Evolutionary conservation across 257 asterid genomes (phyloP).

Genomic region (Solanum tarapatanum): DNA sequence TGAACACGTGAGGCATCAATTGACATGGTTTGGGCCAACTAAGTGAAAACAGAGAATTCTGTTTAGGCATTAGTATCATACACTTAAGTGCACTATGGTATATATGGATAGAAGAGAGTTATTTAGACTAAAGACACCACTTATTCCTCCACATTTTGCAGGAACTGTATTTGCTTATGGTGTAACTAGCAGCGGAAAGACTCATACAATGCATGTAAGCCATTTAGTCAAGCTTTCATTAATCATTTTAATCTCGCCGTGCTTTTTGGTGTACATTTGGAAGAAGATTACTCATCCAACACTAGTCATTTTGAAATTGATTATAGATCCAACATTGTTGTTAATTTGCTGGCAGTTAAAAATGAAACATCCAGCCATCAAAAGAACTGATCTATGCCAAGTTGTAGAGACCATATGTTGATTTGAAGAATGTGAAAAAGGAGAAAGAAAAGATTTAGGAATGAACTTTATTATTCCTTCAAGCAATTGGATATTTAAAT

Average conservation of each 20-base stretch:
- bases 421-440: background rate
- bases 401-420: background rate
- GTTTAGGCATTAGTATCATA: background rate
- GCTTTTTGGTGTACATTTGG: background rate
- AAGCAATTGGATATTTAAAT: background rate
- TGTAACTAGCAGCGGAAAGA: conserved; percentile 88
- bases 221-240: background rate
- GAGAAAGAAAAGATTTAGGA: background rate
- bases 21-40: background rate
- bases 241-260: background rate
- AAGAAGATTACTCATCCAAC: background rate
- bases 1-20: background rate
- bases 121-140: background rate
- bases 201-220: conserved; percentile 84
- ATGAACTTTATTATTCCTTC: background rate
- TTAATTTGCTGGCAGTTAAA: background rate
- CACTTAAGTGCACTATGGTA: background rate
- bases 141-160: conserved; percentile 11
- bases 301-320: background rate
- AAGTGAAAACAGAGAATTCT: background rate
- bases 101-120: background rate
- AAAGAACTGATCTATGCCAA: background rate
- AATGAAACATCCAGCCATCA: background rate
- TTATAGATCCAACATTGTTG: background rate
- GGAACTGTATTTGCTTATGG: conserved; percentile 86